Conservation (phyloP, 768 basidiomycete species). For the Kwoniella bestiolae region DNA sequence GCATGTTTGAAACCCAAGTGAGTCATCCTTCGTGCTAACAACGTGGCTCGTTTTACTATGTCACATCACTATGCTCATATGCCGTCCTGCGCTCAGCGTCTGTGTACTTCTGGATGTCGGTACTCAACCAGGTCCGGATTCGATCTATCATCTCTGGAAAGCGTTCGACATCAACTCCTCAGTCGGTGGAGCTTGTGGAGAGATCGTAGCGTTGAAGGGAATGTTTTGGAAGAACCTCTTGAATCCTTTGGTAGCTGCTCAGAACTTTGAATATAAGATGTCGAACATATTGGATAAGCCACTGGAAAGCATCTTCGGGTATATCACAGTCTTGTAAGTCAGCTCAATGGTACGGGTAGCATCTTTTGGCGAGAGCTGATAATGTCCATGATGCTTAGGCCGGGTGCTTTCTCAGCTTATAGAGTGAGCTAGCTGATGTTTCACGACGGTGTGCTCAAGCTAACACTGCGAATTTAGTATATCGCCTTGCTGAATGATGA, state of each 20-base stretch:
- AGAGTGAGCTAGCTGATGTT: conserved; percentile 54
- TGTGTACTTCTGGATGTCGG: conserved; percentile 93
- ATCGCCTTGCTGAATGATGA: conserved; percentile 87
- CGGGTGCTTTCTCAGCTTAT: conserved; percentile 91
- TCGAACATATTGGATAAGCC: conserved; percentile 91
- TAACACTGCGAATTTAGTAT: conserved; percentile 55
- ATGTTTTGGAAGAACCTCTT: conserved; percentile 77
- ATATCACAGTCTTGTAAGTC: conserved; percentile 81
- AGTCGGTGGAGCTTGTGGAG: conserved; percentile 95
- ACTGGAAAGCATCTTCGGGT: conserved; percentile 61
- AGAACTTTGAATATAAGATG: conserved; percentile 92
- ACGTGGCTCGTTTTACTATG: conserved; percentile 68
- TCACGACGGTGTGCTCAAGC: neutral
- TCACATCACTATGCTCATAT: neutral
- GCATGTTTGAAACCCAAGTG: conserved; percentile 49
- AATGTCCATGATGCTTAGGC: conserved; percentile 52
- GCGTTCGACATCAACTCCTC: conserved; percentile 72
- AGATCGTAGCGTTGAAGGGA: conserved; percentile 91
- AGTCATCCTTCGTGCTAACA: conserved; percentile 18
- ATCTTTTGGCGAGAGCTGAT: neutral
- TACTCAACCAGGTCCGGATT: conserved; percentile 83
- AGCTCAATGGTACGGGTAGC: neutral
- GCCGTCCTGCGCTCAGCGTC: conserved; percentile 66
- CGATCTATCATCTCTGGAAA: conserved; percentile 94
- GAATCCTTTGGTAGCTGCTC: conserved; percentile 87